Evolutionary conservation across 345 rosid species (phyloP).

Genomic region (Citrus cavaleriei): DNA sequence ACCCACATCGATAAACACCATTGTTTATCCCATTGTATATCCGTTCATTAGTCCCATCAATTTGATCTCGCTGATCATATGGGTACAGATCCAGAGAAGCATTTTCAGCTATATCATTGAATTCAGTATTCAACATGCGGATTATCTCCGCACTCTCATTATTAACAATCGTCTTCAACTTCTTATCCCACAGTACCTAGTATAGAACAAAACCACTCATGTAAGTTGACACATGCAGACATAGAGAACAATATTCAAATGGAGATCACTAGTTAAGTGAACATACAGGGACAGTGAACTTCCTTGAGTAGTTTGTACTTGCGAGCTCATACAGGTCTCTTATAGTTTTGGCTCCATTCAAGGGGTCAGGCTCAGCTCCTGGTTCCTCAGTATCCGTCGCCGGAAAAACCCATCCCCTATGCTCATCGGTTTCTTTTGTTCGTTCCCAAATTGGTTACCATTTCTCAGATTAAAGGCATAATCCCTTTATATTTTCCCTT

Average conservation of each 20-base stretch:
- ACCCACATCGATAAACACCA: slow-evolving; percentile 50
- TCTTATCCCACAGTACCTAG: slow-evolving; percentile 60
- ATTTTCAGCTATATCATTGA: slow-evolving; percentile 45
- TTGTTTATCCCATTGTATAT: slow-evolving; percentile 42
- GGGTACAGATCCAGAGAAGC: slow-evolving; percentile 50
- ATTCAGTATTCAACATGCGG: slow-evolving; percentile 48
- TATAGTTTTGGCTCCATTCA: slow-evolving; percentile 69
- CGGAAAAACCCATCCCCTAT: slow-evolving; percentile 92
- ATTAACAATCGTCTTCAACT: slow-evolving; percentile 52
- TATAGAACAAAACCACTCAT: slow-evolving; percentile 12
- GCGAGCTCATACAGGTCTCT: slow-evolving; percentile 83
- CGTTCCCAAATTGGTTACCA: slow-evolving; percentile 70
- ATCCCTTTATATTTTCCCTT: no score
- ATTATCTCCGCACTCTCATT: slow-evolving; percentile 59
- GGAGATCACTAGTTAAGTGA: neutral
- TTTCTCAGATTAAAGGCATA: no score
- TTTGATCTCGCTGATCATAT: slow-evolving; percentile 31
- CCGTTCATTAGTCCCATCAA: slow-evolving; percentile 47
- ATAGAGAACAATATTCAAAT: neutral
- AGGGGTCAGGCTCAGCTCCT: slow-evolving; percentile 73
- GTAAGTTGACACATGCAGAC: slow-evolving; percentile 9
- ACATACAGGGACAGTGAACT: slow-evolving; percentile 89
- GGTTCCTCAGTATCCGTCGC: slow-evolving; percentile 53
- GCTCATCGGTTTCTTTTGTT: slow-evolving; percentile 80
- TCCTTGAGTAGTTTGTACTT: slow-evolving; percentile 66